phyloP scores from a whole-genome alignment of 2,329 filamentous ascomycete species.

The Aureobasidium namibiae region DNA sequence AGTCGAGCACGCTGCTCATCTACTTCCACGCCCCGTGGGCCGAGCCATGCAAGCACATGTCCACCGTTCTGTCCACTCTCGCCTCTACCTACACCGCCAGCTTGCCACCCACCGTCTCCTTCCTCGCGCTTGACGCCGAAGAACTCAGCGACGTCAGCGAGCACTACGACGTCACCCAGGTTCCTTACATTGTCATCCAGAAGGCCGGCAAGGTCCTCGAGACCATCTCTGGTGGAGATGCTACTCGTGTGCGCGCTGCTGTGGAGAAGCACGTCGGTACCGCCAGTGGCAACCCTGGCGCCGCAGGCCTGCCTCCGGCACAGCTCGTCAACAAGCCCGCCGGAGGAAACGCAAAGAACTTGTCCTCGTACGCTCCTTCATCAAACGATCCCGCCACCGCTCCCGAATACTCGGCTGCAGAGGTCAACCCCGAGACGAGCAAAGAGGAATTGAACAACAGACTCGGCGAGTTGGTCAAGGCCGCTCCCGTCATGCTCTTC shows the following conservation, averaged over 20 bases:
- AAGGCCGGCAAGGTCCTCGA: conserved; percentile 69
- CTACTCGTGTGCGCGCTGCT: conserved; percentile 70
- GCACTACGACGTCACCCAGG: conserved; percentile 85
- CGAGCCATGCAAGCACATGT: conserved; percentile 91
- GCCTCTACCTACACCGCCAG: conserved; percentile 73
- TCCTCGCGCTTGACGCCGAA: conserved; percentile 89
- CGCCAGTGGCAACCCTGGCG: conserved; percentile 26
- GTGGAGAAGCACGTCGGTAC: conserved; percentile 71
- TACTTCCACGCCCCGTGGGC: conserved; percentile 98
- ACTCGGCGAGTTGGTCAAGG: conserved; percentile 78
- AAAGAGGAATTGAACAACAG: conserved; percentile 82
- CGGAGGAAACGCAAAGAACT: conserved; percentile 29
- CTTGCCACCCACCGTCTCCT: conserved; percentile 60
- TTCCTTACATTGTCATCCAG: conserved; percentile 82
- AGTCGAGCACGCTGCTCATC: conserved; percentile 50
- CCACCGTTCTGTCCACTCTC: conserved; percentile 73
- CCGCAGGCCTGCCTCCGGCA: conserved; percentile 32
- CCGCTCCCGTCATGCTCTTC: conserved; percentile 95
- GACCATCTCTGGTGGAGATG: conserved; percentile 83
- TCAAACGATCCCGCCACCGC: conserved; percentile 37
- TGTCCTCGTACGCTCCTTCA: conserved; percentile 38
- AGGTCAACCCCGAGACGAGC: conserved; percentile 37
- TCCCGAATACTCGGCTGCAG: conserved; percentile 37
- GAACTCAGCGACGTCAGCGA: conserved; percentile 88
- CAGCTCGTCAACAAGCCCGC: conserved; percentile 37